A percentile compares a stretch with the other conserved stretches of the same genome.
Evolutionary conservation across 2,329 filamentous ascomycete species (phyloP).

Genomic region (Alternaria triticimaculans): DNA sequence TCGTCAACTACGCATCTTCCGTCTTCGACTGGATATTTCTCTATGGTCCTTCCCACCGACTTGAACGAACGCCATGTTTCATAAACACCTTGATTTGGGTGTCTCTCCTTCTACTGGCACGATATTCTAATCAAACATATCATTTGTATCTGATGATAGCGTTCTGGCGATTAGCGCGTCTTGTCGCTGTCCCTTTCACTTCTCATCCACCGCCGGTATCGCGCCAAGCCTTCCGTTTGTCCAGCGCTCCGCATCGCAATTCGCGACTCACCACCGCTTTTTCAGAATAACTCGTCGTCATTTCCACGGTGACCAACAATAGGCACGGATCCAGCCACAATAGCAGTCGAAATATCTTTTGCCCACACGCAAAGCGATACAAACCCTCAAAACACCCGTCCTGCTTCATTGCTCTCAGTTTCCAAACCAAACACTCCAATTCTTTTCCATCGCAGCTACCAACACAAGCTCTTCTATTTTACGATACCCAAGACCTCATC

Average conservation of each 20-base stretch:
- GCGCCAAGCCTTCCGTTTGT: constrained; percentile 9
- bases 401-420: not conserved
- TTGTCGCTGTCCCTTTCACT: constrained; percentile 2
- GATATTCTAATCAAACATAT: not conserved
- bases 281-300: not conserved
- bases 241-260: not conserved
- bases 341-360: not conserved
- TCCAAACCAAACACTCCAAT: not conserved
- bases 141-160: not conserved
- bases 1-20: not conserved
- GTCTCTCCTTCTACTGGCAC: not conserved
- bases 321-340: not conserved
- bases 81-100: not conserved
- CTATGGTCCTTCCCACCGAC: not conserved
- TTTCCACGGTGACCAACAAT: not conserved
- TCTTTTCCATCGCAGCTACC: not conserved
- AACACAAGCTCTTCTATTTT: not conserved
- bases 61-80: not conserved
- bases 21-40: not conserved
- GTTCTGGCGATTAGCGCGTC: not conserved
- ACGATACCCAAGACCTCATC: not conserved
- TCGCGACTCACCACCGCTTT: not conserved
- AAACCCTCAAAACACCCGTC: not conserved
- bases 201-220: not conserved
- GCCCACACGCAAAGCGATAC: not conserved